These are phyloP conservation scores for Nyssa sinensis DNA, from an alignment of 148 eudicot species.

Conservation along the genomic window DNA sequence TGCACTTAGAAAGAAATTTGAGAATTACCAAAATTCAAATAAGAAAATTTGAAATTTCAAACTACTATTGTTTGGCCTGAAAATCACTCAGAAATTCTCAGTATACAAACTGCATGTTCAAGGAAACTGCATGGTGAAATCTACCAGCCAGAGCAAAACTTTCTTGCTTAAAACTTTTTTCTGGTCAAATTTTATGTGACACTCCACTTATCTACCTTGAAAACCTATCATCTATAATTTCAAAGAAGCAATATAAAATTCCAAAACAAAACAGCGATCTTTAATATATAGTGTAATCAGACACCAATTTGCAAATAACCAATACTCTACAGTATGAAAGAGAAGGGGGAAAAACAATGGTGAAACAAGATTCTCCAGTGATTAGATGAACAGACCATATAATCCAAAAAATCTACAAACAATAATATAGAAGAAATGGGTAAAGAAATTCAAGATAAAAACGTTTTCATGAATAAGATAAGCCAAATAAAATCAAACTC, in stretches of 20 bases:
- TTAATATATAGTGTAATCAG: neutral
- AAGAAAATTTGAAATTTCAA: too few species aligned
- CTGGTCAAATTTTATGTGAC: neutral
- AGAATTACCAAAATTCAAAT: too few species aligned
- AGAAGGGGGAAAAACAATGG: too few species aligned
- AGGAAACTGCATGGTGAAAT: neutral
- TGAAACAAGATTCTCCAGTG: neutral
- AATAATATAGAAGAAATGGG: neutral
- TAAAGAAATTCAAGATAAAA: neutral
- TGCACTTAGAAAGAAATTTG: too few species aligned
- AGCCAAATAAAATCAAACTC: too few species aligned
- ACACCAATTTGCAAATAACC: neutral
- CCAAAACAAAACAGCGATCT: neutral
- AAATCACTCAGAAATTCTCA: neutral
- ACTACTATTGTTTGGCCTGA: neutral
- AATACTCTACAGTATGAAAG: too few species aligned
- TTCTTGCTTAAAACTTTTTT: neutral
- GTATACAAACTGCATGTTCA: neutral
- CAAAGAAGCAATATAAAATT: neutral
- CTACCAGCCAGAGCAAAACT: neutral
- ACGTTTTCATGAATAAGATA: neutral
- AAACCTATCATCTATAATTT: neutral
- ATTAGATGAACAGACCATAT: neutral
- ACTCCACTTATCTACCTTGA: neutral
- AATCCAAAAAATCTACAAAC: neutral